phyloP scores from a whole-genome alignment of 1,139 yeast species.

The Blastobotrys proliferans region DNA sequence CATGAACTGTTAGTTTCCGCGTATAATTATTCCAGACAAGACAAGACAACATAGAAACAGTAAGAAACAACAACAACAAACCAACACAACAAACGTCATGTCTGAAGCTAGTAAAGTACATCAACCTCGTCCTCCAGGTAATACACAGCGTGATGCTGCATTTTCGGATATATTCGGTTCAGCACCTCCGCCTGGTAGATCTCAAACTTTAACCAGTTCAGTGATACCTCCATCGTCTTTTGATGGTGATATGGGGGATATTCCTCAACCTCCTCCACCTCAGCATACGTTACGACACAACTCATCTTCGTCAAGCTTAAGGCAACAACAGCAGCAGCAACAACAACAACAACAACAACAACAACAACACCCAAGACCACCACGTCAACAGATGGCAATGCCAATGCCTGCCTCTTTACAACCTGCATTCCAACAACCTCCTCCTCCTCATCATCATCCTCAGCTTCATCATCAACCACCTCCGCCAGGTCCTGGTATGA shows the following conservation, averaged over 20 bases:
- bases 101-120: constrained; percentile 14
- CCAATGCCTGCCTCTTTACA: constrained; percentile 3
- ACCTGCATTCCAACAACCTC: constrained; percentile 5
- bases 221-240: constrained; percentile 7
- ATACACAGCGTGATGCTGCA: constrained; percentile 32
- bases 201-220: constrained; percentile 17
- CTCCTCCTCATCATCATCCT: background rate
- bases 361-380: background rate
- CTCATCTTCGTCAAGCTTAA: constrained; percentile 1
- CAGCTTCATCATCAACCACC: background rate
- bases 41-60: background rate
- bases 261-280: constrained; percentile 5
- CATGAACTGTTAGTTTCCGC: too few species aligned
- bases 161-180: constrained; percentile 37
- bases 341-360: constrained; percentile 15
- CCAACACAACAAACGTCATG: constrained; percentile 5
- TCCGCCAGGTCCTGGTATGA: constrained; percentile 2
- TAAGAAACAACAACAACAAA: background rate
- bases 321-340: constrained; percentile 20
- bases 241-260: background rate
- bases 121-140: constrained; percentile 19
- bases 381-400: background rate
- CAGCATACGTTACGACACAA: background rate
- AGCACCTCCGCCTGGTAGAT: constrained; percentile 37
- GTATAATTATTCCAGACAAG: background rate